phyloP scores from a whole-genome alignment of 75 land plant species.

The Sequoia sempervirens region DNA sequence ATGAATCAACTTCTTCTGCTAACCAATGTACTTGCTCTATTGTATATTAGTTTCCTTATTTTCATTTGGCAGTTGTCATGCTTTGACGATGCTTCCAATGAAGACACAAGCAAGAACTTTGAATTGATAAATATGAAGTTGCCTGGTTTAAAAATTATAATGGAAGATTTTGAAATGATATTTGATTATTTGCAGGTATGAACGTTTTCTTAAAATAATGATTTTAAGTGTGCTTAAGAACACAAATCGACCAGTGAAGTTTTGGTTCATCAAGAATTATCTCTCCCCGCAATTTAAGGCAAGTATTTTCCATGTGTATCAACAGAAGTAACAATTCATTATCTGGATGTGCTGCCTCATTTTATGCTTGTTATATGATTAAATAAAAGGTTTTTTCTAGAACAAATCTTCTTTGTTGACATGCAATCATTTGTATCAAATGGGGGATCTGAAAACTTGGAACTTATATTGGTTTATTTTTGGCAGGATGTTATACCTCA shows the following conservation, averaged over 20 bases:
- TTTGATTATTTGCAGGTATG: constrained; percentile 58
- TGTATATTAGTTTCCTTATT: not conserved
- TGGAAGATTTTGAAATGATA: constrained; percentile 6
- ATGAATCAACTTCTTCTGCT: not conserved
- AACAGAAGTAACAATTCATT: not conserved
- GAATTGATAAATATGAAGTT: not conserved
- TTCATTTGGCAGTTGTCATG: not conserved
- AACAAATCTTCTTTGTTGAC: not conserved
- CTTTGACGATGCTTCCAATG: not conserved
- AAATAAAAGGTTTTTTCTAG: not conserved
- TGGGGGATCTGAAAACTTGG: not conserved
- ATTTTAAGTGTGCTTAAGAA: constrained; percentile 95
- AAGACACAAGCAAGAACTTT: not conserved
- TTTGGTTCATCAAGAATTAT: constrained; percentile 99
- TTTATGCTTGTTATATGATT: not conserved
- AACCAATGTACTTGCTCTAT: not conserved
- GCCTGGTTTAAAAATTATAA: not conserved
- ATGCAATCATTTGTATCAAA: not conserved
- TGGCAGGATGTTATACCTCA: constrained; percentile 85
- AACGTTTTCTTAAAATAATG: constrained; percentile 97
- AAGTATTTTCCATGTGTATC: not conserved
- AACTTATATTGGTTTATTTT: not conserved
- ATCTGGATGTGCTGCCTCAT: not conserved
- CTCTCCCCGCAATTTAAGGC: constrained; percentile 99
- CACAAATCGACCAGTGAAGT: constrained; percentile 89